These are phyloP conservation scores for Lomentospora prolificans DNA, from an alignment of 2,329 filamentous ascomycete genomes.

Conservation along the genomic window DNA sequence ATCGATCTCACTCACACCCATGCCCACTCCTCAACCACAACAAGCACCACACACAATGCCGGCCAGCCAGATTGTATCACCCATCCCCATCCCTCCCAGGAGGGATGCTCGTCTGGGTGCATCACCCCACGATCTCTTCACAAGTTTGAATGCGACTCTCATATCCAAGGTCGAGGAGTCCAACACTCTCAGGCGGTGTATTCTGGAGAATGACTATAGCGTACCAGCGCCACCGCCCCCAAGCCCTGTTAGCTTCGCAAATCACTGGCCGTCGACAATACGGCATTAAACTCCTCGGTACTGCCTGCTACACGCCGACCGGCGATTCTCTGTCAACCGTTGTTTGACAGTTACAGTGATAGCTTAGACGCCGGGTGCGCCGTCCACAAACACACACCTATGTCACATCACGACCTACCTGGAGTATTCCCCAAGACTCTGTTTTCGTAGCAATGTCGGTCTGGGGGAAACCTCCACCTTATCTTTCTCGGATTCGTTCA, in stretches of 20 bases:
- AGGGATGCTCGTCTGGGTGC: conserved; percentile 29
- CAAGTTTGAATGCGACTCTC: conserved; percentile 42
- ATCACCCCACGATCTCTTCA: conserved; percentile 37
- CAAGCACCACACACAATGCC: conserved; percentile 20
- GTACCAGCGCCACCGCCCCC: conserved; percentile 57
- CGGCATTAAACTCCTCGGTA: not conserved
- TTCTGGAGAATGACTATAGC: conserved; percentile 49
- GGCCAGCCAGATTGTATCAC: conserved; percentile 25
- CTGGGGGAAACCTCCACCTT: no score
- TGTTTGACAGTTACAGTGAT: no score
- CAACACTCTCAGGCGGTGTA: conserved; percentile 37
- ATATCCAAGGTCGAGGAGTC: conserved; percentile 31
- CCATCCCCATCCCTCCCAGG: conserved; percentile 38
- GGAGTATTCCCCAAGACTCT: no score
- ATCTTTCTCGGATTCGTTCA: not conserved
- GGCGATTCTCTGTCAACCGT: not conserved
- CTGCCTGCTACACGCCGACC: not conserved
- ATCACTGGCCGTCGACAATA: conserved; percentile 38
- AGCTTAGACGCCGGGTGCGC: no score
- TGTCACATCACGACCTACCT: no score
- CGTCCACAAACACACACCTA: no score
- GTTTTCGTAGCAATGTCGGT: no score
- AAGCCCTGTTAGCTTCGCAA: conserved; percentile 51
- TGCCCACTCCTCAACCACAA: not conserved
- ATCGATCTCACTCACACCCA: not conserved